Conservation (phyloP, 768 basidiomycete species). For the Tylopilus rubrobrunneus region DNA sequence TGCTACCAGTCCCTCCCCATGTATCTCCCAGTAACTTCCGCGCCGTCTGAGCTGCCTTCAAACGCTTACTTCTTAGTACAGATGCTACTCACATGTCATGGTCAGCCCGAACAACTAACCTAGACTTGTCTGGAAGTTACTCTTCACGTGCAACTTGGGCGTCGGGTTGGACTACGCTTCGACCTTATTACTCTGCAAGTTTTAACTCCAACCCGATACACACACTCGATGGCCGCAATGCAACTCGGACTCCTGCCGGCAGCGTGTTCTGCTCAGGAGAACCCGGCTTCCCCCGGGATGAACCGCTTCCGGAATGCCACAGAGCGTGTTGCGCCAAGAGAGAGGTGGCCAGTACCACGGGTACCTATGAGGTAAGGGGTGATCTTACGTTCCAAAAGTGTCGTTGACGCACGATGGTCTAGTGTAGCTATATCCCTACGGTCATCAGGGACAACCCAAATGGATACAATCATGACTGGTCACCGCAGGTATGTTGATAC, state of each 20-base stretch:
- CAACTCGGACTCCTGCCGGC: not conserved
- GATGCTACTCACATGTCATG: not conserved
- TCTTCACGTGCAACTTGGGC: not conserved
- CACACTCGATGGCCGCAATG: not conserved
- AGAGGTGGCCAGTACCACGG: not conserved
- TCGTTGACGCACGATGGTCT: too few relatives aligned
- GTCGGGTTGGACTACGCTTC: not conserved
- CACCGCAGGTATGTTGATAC: not conserved
- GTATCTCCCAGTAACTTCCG: not conserved
- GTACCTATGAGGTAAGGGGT: not conserved
- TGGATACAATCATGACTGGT: not conserved
- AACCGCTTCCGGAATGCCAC: not conserved
- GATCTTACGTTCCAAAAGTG: too few relatives aligned
- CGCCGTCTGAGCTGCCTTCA: not conserved
- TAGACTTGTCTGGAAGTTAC: not conserved
- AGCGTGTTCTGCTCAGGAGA: not conserved
- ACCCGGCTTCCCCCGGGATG: not conserved
- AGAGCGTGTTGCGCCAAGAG: not conserved
- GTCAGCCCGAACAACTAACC: not conserved
- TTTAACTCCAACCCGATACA: not conserved
- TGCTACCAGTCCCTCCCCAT: not conserved
- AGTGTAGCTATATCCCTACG: too few relatives aligned
- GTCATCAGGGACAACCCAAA: not conserved
- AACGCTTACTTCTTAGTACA: not conserved
- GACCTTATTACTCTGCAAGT: too few relatives aligned